Evolutionary conservation across 228 moss, liverwort and hornwort genomes (phyloP).

Genomic region (Sphagnum fallax): DNA sequence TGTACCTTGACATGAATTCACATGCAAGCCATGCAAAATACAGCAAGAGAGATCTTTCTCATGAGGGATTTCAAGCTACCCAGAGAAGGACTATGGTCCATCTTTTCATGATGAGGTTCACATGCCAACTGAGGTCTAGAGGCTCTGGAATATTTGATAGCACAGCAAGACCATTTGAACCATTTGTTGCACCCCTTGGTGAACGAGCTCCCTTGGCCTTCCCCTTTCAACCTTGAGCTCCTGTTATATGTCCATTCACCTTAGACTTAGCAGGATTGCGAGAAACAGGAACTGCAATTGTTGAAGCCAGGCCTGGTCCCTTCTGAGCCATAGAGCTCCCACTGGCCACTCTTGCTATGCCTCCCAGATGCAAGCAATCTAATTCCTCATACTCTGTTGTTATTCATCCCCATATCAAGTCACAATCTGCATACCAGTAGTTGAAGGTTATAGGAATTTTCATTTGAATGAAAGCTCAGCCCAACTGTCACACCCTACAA

Average conservation of each 20-base stretch:
- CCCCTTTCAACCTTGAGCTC: slow-evolving; percentile 27
- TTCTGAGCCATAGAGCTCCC: slow-evolving; percentile 14
- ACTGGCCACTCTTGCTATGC: slow-evolving; percentile 12
- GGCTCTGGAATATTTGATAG: slow-evolving; percentile 4
- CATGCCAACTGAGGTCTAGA: too few species aligned
- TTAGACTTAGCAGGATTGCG: slow-evolving; percentile 34
- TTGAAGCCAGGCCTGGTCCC: slow-evolving; percentile 8
- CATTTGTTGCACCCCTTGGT: slow-evolving; percentile 19
- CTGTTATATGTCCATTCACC: slow-evolving; percentile 23
- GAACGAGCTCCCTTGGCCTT: slow-evolving; percentile 46
- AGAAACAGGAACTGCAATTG: slow-evolving; percentile 15
- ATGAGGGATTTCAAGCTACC: too few species aligned
- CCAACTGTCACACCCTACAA: too few species aligned
- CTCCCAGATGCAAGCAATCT: slow-evolving; percentile 19
- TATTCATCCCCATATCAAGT: slow-evolving; percentile 15
- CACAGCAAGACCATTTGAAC: slow-evolving; percentile 8
- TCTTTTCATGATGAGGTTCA: too few species aligned
- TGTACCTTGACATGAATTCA: too few species aligned
- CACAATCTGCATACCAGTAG: slow-evolving; percentile 11
- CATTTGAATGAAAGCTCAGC: too few species aligned
- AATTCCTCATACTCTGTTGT: slow-evolving; percentile 12
- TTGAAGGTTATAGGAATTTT: not conserved
- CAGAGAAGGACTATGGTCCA: too few species aligned
- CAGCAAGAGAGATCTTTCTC: too few species aligned
- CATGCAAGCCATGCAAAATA: too few species aligned